Conservation (phyloP, 2,329 filamentous ascomycete genomes). For the Fusarium mundagurra region DNA sequence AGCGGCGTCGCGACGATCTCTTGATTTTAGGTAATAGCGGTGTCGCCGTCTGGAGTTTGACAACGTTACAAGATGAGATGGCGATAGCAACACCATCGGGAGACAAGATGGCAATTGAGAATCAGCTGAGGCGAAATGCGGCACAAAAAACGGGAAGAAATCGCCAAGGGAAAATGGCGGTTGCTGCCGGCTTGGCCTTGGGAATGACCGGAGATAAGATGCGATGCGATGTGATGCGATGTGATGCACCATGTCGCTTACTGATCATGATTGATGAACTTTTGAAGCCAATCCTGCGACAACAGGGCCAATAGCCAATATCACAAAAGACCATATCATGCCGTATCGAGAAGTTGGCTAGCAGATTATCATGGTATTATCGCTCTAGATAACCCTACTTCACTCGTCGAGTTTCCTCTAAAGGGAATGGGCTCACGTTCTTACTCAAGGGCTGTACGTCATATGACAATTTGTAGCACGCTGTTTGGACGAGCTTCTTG, state of each 20-base stretch:
- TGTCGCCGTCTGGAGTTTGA: not conserved
- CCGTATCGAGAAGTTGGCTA: constrained; percentile 23
- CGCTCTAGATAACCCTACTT: constrained; percentile 7
- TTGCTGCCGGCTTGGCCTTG: constrained; percentile 21
- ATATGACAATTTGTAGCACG: constrained; percentile 10
- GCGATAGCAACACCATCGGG: not conserved
- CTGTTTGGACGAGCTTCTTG: constrained; percentile 4
- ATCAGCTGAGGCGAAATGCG: not conserved
- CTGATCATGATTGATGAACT: not conserved
- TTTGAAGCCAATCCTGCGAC: constrained; percentile 2
- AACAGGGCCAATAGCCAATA: not conserved
- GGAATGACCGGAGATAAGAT: constrained; percentile 27
- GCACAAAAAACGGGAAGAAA: not conserved
- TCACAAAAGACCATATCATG: not conserved
- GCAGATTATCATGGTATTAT: not conserved
- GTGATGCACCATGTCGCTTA: not conserved
- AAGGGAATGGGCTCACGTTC: not conserved
- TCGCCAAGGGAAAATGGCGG: constrained; percentile 13
- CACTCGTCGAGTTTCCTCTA: not conserved
- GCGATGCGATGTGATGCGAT: not conserved
- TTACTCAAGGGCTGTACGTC: constrained; percentile 12
- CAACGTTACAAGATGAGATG: not conserved
- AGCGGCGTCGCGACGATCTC: not conserved
- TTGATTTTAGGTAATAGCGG: not conserved
- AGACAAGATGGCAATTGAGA: not conserved